Evolutionary conservation across 2,329 filamentous ascomycete species (phyloP), one percentile per base, ranked within the genome.

Genomic region (Rugonectria rugulosa): DNA sequence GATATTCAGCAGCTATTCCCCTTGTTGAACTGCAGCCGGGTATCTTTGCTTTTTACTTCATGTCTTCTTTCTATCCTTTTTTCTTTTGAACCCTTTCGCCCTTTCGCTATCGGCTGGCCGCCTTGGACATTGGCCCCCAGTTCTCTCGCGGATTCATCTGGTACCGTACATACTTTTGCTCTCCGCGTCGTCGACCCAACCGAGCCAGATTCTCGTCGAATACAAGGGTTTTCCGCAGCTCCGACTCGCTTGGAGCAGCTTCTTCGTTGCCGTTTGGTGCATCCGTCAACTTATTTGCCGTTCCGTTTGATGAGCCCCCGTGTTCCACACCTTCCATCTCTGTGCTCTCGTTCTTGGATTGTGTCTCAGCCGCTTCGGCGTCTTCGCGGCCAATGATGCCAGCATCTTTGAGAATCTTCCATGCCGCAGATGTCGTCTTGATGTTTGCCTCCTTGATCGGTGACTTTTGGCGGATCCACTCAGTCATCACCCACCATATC

Each of bases 401-500:
- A 10, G 71, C 70, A 26, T 71, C 66, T 20, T 65, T 68, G 71
- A 94, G 79, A 37, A 98, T 87, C 44, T 79, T 85, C 69, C 85
- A 90, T 2, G 90, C 91, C 1, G 92, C 79, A 46, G 83, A 90
- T n/a, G 82, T 83, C 34, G 86, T 81, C 65, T 85, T 89, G 51
- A 96, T 79, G 17, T 86, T 85, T 1, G 84, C 84, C 29, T 88
- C 84, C 70, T 90, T 96, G 54, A 96, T 81, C 0, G 93, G 92
- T 0, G 85, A 81, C 67, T 88, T 90, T 70, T 96, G 92, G 20
- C 88, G 84, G 12, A 90, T 85, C 92, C 92, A 99, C 74, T 97
- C 92, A 21, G 91, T 84, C 86, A 98, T 95, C 23, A 98, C 79
- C 70, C 96, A 90, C 93, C 95, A 98, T 42, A 99, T 84, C 0